Conservation (phyloP, 805 yeast species). For the Lipomyces sp. region DNA sequence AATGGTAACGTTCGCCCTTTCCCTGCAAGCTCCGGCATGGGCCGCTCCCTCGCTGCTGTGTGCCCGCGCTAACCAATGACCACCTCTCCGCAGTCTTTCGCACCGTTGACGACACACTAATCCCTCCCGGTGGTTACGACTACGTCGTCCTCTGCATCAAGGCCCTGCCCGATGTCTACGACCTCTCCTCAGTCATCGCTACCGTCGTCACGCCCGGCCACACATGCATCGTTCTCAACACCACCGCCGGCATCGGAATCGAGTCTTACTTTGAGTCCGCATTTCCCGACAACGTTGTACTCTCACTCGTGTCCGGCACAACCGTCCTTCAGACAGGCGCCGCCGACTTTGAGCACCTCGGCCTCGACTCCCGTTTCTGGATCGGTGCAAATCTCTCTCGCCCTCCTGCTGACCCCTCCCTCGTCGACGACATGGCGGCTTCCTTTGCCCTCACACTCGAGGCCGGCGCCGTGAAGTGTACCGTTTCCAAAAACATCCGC, state of each 20-base stretch:
- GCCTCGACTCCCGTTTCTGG: conserved; percentile 16
- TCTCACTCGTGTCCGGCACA: conserved; percentile 57
- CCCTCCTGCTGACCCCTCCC: conserved; percentile 5
- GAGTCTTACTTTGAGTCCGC: conserved; percentile 53
- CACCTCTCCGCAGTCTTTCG: conserved; percentile 5
- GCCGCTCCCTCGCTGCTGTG: not conserved
- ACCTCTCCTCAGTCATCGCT: conserved; percentile 50
- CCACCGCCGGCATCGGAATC: conserved; percentile 54
- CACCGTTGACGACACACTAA: conserved; percentile 34
- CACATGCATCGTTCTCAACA: conserved; percentile 52
- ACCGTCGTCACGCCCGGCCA: conserved; percentile 49
- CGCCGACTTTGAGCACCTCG: conserved; percentile 28
- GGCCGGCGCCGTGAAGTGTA: conserved; percentile 26
- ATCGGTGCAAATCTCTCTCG: conserved; percentile 16
- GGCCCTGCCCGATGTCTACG: conserved; percentile 60
- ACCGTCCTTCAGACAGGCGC: conserved; percentile 25
- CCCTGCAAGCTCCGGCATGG: not conserved
- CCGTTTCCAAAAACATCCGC: conserved; percentile 25
- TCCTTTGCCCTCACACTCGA: conserved; percentile 28
- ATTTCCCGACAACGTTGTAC: conserved; percentile 50
- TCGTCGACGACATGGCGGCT: conserved; percentile 28
- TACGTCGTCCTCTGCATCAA: conserved; percentile 61
- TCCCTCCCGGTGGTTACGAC: conserved; percentile 45
- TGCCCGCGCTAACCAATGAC: not conserved
- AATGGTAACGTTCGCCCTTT: conserved; percentile 4